phyloP scores from a whole-genome alignment of 176 grass and related monocot genomes.

The Ampelocalamus luodianensis region DNA sequence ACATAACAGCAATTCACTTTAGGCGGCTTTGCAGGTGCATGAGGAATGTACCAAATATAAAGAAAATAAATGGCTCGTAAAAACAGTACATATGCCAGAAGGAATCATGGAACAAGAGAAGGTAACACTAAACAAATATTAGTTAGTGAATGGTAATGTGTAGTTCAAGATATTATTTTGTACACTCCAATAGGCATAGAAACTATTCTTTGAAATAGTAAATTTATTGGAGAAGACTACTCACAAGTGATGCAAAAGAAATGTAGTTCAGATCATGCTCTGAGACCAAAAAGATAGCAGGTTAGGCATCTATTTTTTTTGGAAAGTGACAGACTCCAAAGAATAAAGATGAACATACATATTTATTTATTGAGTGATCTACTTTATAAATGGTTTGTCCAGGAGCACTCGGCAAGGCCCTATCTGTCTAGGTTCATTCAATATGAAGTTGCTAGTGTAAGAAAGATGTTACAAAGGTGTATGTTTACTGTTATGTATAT shows the following conservation, averaged over 20 bases:
- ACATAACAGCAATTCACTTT: constrained; percentile 36
- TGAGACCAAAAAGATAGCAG: not conserved
- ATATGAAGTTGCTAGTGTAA: not conserved
- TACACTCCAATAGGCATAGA: not conserved
- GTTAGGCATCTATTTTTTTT: constrained; percentile 7
- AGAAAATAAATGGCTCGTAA: constrained; percentile 26
- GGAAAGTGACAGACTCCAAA: constrained; percentile 19
- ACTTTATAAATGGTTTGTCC: constrained; percentile 8
- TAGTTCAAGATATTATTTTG: constrained; percentile 32
- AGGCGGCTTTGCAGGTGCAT: constrained; percentile 12
- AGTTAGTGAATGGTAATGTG: constrained; percentile 16
- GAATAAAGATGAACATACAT: constrained; percentile 11
- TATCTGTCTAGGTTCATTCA: not conserved
- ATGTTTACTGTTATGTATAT: too few relatives aligned
- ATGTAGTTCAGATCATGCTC: constrained; percentile 6
- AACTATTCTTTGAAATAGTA: constrained; percentile 23
- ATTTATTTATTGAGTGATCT: constrained; percentile 17
- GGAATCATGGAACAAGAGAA: constrained; percentile 49
- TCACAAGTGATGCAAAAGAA: not conserved
- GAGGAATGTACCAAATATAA: constrained; percentile 38
- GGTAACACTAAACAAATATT: constrained; percentile 11
- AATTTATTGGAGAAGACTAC: constrained; percentile 26
- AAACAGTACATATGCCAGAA: constrained; percentile 32
- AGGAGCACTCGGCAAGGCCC: not conserved
- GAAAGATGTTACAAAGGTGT: not conserved